phyloP scores from a whole-genome alignment of 1,284 basidiomycete genomes.

The Lentinus polychrous region DNA sequence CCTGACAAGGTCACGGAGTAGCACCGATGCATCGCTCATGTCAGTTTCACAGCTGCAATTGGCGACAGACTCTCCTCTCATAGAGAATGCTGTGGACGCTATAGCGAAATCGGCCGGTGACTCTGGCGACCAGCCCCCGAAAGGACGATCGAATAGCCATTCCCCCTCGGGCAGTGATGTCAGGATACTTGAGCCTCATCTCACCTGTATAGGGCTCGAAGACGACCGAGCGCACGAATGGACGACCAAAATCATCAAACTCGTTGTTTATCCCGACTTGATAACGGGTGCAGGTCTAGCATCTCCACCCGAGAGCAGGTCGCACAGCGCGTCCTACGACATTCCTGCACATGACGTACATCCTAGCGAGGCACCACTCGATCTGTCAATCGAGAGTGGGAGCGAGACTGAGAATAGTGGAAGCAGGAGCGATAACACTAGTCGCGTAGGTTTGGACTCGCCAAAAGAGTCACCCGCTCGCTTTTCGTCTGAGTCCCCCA shows the following conservation, averaged over 20 bases:
- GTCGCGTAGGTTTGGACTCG: conserved; percentile 20
- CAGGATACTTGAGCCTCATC: conserved; percentile 24
- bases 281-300: conserved; percentile 31
- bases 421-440: conserved; percentile 22
- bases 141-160: conserved; percentile 20
- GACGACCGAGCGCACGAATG: conserved; percentile 62
- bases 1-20: conserved; percentile 37
- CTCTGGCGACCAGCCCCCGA: conserved; percentile 8
- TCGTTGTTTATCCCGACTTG: conserved; percentile 67
- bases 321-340: neutral
- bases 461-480: conserved; percentile 17
- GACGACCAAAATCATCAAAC: conserved; percentile 68
- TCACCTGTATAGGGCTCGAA: conserved; percentile 32
- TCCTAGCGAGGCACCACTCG: neutral
- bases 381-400: neutral
- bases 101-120: conserved; percentile 2
- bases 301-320: neutral
- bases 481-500: conserved; percentile 13
- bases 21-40: conserved; percentile 24
- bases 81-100: neutral
- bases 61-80: conserved; percentile 6
- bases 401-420: conserved; percentile 13
- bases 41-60: conserved; percentile 10
- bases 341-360: neutral
- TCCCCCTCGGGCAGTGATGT: conserved; percentile 25